These are phyloP conservation scores for Austroboletus olivaceoglutinosus DNA, from an alignment of 1,284 basidiomycete genomes.

Conservation along the genomic window DNA sequence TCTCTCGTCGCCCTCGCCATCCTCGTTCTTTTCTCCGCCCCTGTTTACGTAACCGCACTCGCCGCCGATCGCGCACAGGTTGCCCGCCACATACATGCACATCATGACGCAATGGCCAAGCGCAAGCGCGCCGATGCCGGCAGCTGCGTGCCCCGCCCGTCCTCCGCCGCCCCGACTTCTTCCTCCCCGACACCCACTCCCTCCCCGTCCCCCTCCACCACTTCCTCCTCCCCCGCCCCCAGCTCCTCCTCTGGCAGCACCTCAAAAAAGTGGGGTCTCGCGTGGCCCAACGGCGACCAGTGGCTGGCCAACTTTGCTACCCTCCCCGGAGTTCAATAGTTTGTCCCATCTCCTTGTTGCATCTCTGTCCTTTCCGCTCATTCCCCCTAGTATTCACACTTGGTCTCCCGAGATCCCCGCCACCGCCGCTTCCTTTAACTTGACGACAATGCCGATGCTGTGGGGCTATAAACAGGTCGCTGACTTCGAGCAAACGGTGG, in stretches of 20 bases:
- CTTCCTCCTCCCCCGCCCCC: constrained; percentile 19
- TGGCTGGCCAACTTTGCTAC: constrained; percentile 28
- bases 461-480: constrained; percentile 41
- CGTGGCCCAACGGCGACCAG: constrained; percentile 39
- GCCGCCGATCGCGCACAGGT: constrained; percentile 42
- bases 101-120: constrained; percentile 45
- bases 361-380: not conserved
- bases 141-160: constrained; percentile 56
- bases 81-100: constrained; percentile 37
- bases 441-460: constrained; percentile 41
- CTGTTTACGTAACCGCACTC: constrained; percentile 51
- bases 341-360: constrained; percentile 19
- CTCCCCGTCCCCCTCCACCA: constrained; percentile 14
- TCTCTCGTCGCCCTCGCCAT: constrained; percentile 56
- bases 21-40: constrained; percentile 49
- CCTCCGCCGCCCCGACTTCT: constrained; percentile 9
- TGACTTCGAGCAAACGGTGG: constrained; percentile 34
- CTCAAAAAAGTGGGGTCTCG: constrained; percentile 39
- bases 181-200: not conserved
- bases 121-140: constrained; percentile 45
- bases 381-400: constrained; percentile 17
- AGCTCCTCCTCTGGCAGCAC: not conserved
- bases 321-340: constrained; percentile 29
- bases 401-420: constrained; percentile 11
- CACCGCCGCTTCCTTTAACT: not conserved